Conservation (phyloP, 345 rosid genomes). For the Citrus hindsii region DNA sequence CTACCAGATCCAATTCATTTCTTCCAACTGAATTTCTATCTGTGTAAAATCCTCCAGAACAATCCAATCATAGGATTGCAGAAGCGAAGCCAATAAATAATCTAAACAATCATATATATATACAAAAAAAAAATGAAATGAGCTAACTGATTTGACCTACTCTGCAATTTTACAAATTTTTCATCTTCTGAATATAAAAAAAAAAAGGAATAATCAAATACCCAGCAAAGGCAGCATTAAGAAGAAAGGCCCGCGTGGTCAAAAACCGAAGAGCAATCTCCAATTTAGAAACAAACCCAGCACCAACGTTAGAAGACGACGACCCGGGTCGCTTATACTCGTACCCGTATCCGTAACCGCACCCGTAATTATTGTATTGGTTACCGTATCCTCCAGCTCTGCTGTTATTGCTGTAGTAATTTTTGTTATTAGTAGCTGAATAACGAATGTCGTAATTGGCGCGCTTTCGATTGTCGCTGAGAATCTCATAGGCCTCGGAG, state of each 20-base stretch:
- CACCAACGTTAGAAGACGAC: constrained; percentile 17
- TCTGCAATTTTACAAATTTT: background rate
- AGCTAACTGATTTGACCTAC: background rate
- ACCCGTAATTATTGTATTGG: background rate
- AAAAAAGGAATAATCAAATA: constrained; percentile 12
- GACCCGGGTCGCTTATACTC: constrained; percentile 23
- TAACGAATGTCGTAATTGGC: constrained; percentile 48
- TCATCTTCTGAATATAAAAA: background rate
- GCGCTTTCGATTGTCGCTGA: constrained; percentile 64
- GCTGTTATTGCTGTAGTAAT: constrained; percentile 7
- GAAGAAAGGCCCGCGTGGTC: constrained; percentile 67
- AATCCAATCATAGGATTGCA: no score
- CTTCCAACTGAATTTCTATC: background rate
- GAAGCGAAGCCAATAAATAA: background rate
- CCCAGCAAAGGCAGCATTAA: constrained; percentile 68
- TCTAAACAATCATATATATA: background rate
- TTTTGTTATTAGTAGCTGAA: constrained; percentile 7
- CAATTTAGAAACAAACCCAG: constrained; percentile 21
- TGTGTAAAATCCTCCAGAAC: background rate
- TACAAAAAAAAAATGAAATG: background rate
- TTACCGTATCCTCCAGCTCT: constrained; percentile 9
- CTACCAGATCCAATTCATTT: background rate
- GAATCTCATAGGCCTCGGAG: constrained; percentile 81
- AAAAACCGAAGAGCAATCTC: constrained; percentile 49
- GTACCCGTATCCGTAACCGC: constrained; percentile 26